Conservation (phyloP, 805 yeast genomes). For the Starmerella apicola region DNA sequence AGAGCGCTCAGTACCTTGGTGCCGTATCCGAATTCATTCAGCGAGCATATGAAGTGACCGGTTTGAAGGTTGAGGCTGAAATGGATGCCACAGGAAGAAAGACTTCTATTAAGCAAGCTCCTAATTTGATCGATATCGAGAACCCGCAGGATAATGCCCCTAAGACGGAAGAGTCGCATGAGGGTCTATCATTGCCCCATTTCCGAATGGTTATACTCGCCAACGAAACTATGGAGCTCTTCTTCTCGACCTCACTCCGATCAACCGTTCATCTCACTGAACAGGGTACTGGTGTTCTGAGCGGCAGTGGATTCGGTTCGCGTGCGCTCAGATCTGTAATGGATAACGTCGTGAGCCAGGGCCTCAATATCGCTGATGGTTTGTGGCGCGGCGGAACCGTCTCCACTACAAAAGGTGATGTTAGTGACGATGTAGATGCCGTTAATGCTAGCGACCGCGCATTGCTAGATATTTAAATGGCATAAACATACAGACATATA, state of each 20-base stretch:
- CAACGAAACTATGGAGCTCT: conserved; percentile 80
- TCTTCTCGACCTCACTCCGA: conserved; percentile 59
- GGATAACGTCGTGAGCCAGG: conserved; percentile 84
- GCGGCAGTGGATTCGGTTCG: conserved; percentile 40
- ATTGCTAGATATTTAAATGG: conserved; percentile 21
- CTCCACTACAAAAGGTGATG: conserved; percentile 22
- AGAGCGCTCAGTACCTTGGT: conserved; percentile 48
- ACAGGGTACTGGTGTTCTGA: conserved; percentile 35
- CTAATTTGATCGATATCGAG: conserved; percentile 11
- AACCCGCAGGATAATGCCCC: conserved; percentile 32
- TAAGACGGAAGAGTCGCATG: background rate
- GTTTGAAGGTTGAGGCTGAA: conserved; percentile 13
- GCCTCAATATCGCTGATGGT: conserved; percentile 78
- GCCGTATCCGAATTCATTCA: conserved; percentile 81
- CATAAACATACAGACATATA: background rate
- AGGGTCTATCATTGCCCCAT: conserved; percentile 36
- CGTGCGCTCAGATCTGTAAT: conserved; percentile 65
- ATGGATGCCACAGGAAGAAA: conserved; percentile 3
- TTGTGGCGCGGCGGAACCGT: conserved; percentile 78
- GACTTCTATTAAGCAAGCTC: conserved; percentile 23
- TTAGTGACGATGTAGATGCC: conserved; percentile 20
- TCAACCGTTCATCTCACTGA: conserved; percentile 47
- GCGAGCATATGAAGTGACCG: conserved; percentile 55
- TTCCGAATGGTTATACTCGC: conserved; percentile 91
- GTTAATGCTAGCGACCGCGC: conserved; percentile 28